Evolutionary conservation across 768 basidiomycete species (phyloP).

Genomic region (Scleroderma citrinum): DNA sequence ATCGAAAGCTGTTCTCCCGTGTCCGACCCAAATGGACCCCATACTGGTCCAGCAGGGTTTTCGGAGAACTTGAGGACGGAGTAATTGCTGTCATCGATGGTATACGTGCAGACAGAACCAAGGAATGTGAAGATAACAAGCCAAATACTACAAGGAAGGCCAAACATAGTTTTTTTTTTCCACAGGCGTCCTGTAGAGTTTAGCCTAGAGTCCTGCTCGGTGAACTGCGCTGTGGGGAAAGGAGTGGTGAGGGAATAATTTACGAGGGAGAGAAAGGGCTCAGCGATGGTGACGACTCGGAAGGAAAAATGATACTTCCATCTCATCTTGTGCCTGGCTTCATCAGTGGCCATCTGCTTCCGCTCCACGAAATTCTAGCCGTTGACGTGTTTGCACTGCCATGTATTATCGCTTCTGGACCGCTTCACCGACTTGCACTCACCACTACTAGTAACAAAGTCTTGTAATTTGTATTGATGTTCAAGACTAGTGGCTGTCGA

Average conservation of each 20-base stretch:
- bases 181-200: not conserved
- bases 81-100: slow-evolving; percentile 23
- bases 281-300: not conserved
- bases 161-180: slow-evolving; percentile 5
- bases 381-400: too few species aligned
- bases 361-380: too few species aligned
- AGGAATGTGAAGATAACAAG: slow-evolving; percentile 2
- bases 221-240: not conserved
- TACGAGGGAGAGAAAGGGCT: not conserved
- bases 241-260: not conserved
- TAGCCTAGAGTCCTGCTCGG: not conserved
- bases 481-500: too few species aligned
- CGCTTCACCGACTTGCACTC: too few species aligned
- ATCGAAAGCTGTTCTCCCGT: slow-evolving; percentile 15
- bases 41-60: slow-evolving; percentile 22
- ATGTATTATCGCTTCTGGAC: too few species aligned
- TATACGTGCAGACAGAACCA: slow-evolving; percentile 15
- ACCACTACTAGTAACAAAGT: too few species aligned
- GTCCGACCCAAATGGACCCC: slow-evolving; percentile 21
- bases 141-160: not conserved
- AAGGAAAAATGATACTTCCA: not conserved
- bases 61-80: slow-evolving; percentile 20
- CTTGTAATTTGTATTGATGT: too few species aligned
- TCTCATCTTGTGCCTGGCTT: too few species aligned
- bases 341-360: too few species aligned